Evolutionary conservation across 2,329 filamentous ascomycete species (phyloP).

Genomic region (Metarhizium humberi): DNA sequence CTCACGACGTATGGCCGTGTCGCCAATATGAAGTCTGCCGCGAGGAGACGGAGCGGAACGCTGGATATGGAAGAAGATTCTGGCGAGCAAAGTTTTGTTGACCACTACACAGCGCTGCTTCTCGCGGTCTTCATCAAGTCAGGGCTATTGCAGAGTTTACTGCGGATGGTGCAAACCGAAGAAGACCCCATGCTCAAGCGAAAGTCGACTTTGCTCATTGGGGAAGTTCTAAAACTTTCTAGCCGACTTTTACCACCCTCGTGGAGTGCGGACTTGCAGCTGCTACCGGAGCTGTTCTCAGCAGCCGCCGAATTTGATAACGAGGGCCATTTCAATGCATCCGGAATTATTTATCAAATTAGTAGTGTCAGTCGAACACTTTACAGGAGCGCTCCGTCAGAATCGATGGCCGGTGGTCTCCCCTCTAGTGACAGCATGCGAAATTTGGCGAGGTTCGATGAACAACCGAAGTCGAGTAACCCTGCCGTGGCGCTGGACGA

Average conservation of each 20-base stretch:
- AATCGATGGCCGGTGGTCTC: slow-evolving; percentile 25
- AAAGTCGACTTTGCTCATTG: slow-evolving; percentile 83
- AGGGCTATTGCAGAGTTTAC: slow-evolving; percentile 55
- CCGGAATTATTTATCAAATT: slow-evolving; percentile 91
- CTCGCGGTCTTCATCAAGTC: slow-evolving; percentile 78
- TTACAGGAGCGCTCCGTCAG: slow-evolving; percentile 61
- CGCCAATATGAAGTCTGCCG: slow-evolving; percentile 64
- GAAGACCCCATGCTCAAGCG: slow-evolving; percentile 65
- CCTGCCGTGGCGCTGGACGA: slow-evolving; percentile 44
- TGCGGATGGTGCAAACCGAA: slow-evolving; percentile 58
- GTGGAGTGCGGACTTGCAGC: slow-evolving; percentile 77
- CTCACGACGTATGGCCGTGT: slow-evolving; percentile 96
- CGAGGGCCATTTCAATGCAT: slow-evolving; percentile 69
- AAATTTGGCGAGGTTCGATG: slow-evolving; percentile 43
- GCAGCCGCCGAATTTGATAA: slow-evolving; percentile 63
- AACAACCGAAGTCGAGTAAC: slow-evolving; percentile 40
- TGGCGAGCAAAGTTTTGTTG: slow-evolving; percentile 74
- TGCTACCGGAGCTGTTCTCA: slow-evolving; percentile 77
- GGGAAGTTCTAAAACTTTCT: slow-evolving; percentile 82
- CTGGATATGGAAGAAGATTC: slow-evolving; percentile 55
- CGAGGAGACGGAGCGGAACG: slow-evolving; percentile 36
- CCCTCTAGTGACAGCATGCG: slow-evolving; percentile 35
- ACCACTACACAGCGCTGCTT: slow-evolving; percentile 87
- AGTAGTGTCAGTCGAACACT: slow-evolving; percentile 93
- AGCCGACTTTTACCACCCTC: slow-evolving; percentile 73